Evolutionary conservation across 345 rosid genomes (phyloP).

Genomic region (Pelargonium nanum): DNA sequence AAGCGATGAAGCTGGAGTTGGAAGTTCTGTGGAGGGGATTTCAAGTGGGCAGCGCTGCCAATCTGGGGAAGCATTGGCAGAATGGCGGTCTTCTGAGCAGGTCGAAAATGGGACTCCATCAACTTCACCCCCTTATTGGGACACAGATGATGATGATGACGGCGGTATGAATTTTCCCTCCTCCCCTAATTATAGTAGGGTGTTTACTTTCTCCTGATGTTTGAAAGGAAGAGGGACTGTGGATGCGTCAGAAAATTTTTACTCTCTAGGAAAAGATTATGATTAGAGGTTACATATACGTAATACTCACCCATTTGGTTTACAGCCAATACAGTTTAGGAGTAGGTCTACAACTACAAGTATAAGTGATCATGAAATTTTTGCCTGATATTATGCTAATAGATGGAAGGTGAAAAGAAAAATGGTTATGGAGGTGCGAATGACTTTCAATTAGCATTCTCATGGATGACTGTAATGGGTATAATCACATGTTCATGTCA

Average conservation of each 20-base stretch:
- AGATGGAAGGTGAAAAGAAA: not conserved
- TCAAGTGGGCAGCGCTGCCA: conserved; percentile 48
- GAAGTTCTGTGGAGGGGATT: conserved; percentile 54
- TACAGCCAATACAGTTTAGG: not conserved
- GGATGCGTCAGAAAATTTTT: not conserved
- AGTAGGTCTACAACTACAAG: no score
- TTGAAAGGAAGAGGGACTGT: not conserved
- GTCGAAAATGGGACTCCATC: conserved; percentile 83
- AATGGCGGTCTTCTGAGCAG: conserved; percentile 93
- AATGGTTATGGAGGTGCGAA: not conserved
- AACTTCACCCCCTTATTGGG: conserved; percentile 87
- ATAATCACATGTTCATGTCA: not conserved
- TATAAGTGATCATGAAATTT: not conserved
- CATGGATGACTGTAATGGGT: not conserved
- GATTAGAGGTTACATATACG: no score
- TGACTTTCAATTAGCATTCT: not conserved
- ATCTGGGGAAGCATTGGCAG: conserved; percentile 70
- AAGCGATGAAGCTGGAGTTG: conserved; percentile 62
- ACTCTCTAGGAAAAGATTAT: no score
- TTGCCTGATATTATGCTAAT: not conserved
- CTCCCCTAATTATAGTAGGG: no score
- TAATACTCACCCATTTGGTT: not conserved
- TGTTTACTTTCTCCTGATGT: not conserved
- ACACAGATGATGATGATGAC: conserved; percentile 69
- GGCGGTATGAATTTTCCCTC: conserved; percentile 33